Conservation (phyloP, 1,284 basidiomycete species). For the Leccinum variabile region DNA sequence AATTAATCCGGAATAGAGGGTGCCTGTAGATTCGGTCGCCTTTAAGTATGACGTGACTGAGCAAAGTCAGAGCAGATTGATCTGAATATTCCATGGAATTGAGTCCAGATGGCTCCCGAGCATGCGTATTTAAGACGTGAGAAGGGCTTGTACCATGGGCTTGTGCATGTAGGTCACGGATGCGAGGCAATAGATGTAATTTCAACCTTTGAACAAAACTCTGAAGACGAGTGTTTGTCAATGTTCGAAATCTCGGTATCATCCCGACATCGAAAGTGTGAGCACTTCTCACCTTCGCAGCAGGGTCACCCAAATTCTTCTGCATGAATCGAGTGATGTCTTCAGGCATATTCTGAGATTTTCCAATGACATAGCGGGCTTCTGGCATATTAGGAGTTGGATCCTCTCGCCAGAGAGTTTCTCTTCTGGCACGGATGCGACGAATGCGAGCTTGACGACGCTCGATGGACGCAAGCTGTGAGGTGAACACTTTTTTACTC, state of each 20-base stretch:
- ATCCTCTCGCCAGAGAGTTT: not conserved
- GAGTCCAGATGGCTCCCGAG: not conserved
- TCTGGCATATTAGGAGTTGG: not conserved
- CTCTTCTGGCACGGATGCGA: not conserved
- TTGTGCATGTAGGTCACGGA: not conserved
- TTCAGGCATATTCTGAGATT: not conserved
- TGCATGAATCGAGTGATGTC: not conserved
- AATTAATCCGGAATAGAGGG: not conserved
- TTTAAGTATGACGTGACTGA: not conserved
- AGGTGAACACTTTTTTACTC: fast-evolving
- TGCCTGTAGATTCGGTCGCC: not conserved
- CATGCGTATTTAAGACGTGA: not conserved
- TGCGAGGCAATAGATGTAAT: not conserved
- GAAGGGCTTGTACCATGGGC: not conserved
- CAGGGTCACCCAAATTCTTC: not conserved
- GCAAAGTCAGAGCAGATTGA: not conserved
- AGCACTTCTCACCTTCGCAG: not conserved
- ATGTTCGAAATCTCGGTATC: not conserved
- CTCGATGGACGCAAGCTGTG: not conserved
- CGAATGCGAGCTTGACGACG: not conserved
- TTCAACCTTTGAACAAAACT: not conserved
- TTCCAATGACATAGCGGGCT: not conserved
- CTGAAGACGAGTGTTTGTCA: not conserved
- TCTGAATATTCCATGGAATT: not conserved
- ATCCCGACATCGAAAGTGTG: not conserved